Evolutionary conservation across 2,329 filamentous ascomycete species (phyloP), one percentile per base, ranked within the genome.

Genomic region (Pseudocercospora pini-densiflorae): DNA sequence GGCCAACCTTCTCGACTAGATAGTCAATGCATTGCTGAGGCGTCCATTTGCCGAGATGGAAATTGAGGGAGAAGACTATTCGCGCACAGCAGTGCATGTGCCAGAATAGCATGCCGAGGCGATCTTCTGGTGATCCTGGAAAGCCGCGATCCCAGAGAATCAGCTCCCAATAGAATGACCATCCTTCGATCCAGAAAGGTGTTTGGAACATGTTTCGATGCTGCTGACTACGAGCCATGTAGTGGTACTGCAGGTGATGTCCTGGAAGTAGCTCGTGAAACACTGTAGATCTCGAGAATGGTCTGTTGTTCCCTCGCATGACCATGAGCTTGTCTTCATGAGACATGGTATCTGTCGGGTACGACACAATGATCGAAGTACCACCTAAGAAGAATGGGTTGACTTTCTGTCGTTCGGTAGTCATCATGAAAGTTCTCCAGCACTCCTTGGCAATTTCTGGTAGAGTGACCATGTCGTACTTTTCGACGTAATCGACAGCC

Each of bases 261-360:
- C 87, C 87, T 0, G 87, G 86, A 14, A 89, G 85, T 75, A 88
- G 83, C 74, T 89, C 87, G 73, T 89, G 87, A 71, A 89, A 88
- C 1, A 87, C 86, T 0, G 86, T 88, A 5, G 86, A 85, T 1
- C 84, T 82, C 4, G 85, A 79, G 74, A 88, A 87, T 71, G 87
- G 84, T 0, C 81, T 80, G 70, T 86, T 88, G 75, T 89, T 89
- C 10, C 86, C 85, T 19, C 86, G 82, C 81, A 88, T 84, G 61
- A 83, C 83, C 86, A 88, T 88, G 69, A 85, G 72, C 75, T 89
- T 89, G 36, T 83, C 79, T 19, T 80, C 81, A 68, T 88, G 85
- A 4, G 76, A 69, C 85, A 87, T 88, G 29, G 77, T 79, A 0
- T 79, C 75, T 3, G 83, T 85, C 16, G 87, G 86, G 62, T 87